Evolutionary conservation across 2,329 filamentous ascomycete genomes (phyloP).

Genomic region (Aspergillus sp.): DNA sequence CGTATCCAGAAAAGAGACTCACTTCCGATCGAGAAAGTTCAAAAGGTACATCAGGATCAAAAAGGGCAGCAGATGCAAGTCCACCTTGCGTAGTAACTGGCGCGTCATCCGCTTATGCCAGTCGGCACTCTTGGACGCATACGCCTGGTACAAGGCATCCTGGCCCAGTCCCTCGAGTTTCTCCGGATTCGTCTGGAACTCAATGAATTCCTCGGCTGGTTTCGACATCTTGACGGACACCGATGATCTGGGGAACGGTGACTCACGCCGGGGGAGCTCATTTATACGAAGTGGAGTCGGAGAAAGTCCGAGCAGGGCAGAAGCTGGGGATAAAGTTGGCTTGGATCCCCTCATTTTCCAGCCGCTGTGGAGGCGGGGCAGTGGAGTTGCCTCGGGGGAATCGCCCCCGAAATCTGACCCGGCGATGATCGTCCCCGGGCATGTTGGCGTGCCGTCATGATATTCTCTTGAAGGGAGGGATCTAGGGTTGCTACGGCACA

Average conservation of each 20-base stretch:
- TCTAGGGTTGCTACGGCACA: no score
- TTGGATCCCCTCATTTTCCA: neutral
- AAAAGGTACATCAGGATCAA: constrained; percentile 33
- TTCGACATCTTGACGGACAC: neutral
- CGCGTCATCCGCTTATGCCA: constrained; percentile 27
- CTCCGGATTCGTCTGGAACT: neutral
- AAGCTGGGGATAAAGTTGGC: neutral
- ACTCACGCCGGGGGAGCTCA: neutral
- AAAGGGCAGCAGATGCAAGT: constrained; percentile 29
- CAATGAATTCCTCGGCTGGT: neutral
- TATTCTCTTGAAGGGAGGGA: neutral
- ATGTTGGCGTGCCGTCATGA: neutral
- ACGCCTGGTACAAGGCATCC: constrained; percentile 27
- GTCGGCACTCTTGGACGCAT: constrained; percentile 25
- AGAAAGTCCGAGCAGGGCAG: neutral
- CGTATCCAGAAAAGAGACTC: neutral
- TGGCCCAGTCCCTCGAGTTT: constrained; percentile 13
- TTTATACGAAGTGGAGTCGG: neutral
- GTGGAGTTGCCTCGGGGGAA: neutral
- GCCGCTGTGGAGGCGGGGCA: neutral
- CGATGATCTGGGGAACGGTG: no score
- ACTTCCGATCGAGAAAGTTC: constrained; percentile 35
- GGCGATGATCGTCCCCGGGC: neutral
- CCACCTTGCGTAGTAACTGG: constrained; percentile 27
- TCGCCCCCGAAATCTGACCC: neutral